Evolutionary conservation across 2,329 filamentous ascomycete species (phyloP).

Genomic region (Botrytis fabae): DNA sequence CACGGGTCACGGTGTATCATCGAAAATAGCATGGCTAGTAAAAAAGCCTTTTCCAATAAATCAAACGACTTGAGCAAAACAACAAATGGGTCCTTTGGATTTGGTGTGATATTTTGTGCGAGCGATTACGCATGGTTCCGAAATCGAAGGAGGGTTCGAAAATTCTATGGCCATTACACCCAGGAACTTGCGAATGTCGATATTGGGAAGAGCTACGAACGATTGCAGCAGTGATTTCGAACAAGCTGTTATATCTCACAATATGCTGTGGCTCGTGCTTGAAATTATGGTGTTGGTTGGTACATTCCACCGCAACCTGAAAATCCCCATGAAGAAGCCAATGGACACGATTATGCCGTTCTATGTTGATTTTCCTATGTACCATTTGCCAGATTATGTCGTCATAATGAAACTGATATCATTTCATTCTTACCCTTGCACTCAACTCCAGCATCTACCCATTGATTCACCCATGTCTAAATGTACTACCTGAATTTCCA

Average conservation of each 20-base stretch:
- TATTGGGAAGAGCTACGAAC: neutral
- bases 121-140: neutral
- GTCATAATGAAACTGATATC: neutral
- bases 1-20: conserved; percentile 37
- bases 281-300: conserved; percentile 9
- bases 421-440: neutral
- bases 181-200: conserved; percentile 11
- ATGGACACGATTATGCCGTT: conserved; percentile 12
- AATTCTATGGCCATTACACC: conserved; percentile 1
- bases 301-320: neutral
- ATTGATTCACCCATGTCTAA: neutral
- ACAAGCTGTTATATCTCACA: conserved; percentile 10
- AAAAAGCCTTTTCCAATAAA: conserved; percentile 38
- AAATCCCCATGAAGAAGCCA: neutral
- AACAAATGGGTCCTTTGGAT: conserved; percentile 18
- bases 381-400: neutral
- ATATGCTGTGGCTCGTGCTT: conserved; percentile 11
- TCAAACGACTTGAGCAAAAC: conserved; percentile 39
- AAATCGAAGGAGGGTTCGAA: conserved; percentile 8
- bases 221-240: conserved; percentile 15
- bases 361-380: neutral
- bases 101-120: conserved; percentile 24
- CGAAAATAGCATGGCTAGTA: conserved; percentile 41
- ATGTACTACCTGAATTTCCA: neutral
- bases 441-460: neutral